Evolutionary conservation across 768 basidiomycete species (phyloP).

Genomic region (Trametes villosa): DNA sequence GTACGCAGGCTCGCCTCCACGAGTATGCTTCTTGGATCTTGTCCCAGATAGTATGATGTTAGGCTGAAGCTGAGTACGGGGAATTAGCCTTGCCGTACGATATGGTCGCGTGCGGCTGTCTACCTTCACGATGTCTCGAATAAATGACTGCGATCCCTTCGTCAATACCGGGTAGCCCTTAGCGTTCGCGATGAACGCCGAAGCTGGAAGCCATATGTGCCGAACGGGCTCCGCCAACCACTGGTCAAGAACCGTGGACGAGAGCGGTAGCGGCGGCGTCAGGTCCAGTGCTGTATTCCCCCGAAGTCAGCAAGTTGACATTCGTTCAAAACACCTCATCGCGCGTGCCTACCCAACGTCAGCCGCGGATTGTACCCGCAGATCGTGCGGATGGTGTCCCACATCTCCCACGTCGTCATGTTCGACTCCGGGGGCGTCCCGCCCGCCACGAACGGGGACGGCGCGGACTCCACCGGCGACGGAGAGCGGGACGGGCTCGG

Average conservation of each 20-base stretch:
- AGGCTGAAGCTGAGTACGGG: constrained; percentile 71
- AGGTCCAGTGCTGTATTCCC: constrained; percentile 84
- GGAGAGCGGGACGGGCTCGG: constrained; percentile 36
- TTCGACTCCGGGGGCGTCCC: constrained; percentile 30
- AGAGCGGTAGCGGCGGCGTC: constrained; percentile 82
- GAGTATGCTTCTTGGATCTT: constrained; percentile 62
- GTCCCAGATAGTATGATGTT: constrained; percentile 81
- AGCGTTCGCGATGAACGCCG: constrained; percentile 91
- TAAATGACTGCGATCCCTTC: constrained; percentile 90
- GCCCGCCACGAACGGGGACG: background rate
- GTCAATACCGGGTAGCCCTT: constrained; percentile 97
- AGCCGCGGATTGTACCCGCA: constrained; percentile 83
- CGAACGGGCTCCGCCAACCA: constrained; percentile 96
- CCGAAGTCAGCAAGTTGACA: constrained; percentile 9
- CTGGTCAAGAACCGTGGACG: constrained; percentile 73
- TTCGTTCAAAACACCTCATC: background rate
- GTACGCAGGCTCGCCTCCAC: constrained; percentile 87
- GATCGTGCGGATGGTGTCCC: constrained; percentile 91
- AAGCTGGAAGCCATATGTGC: constrained; percentile 85
- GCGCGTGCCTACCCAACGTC: constrained; percentile 60
- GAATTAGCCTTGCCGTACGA: background rate
- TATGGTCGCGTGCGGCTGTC: constrained; percentile 29
- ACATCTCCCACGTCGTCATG: constrained; percentile 90
- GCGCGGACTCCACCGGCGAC: constrained; percentile 26
- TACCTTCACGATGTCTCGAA: constrained; percentile 88